These are phyloP conservation scores for Solanum neorickii DNA, from an alignment of 257 asterid genomes.

Conservation along the genomic window DNA sequence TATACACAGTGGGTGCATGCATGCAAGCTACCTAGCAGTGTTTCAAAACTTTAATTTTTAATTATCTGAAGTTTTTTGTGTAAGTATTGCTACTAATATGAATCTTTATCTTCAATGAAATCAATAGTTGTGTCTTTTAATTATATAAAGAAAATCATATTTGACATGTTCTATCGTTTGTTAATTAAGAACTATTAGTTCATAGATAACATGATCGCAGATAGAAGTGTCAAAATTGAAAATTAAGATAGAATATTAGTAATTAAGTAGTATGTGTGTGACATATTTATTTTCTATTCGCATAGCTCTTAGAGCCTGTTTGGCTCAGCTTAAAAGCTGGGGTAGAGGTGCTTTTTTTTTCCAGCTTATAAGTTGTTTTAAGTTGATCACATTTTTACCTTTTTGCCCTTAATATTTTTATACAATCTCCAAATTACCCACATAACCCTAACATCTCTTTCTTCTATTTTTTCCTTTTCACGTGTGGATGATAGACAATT, in stretches of 20 bases:
- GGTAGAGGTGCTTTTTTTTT: too few species aligned
- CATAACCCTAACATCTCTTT: too few species aligned
- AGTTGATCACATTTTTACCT: too few species aligned
- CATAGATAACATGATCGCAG: background rate
- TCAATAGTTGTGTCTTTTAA: background rate
- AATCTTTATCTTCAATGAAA: background rate
- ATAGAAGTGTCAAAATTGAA: background rate
- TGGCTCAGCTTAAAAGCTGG: too few species aligned
- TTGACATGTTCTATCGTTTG: background rate
- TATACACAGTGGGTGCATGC: background rate
- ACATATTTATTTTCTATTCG: background rate
- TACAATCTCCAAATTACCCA: too few species aligned
- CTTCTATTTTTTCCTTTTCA: too few species aligned
- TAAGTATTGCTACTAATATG: background rate
- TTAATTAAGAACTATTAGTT: background rate
- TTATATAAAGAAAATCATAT: background rate
- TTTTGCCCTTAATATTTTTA: too few species aligned
- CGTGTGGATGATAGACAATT: too few species aligned
- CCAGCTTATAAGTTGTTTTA: too few species aligned
- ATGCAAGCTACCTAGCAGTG: background rate
- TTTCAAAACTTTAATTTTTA: background rate
- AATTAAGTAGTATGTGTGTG: background rate
- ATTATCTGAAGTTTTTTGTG: background rate
- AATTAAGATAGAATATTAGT: background rate
- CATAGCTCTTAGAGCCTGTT: too few species aligned